phyloP scores from a whole-genome alignment of 352 stramenopile genomes.

The Pythium phragmitis region DNA sequence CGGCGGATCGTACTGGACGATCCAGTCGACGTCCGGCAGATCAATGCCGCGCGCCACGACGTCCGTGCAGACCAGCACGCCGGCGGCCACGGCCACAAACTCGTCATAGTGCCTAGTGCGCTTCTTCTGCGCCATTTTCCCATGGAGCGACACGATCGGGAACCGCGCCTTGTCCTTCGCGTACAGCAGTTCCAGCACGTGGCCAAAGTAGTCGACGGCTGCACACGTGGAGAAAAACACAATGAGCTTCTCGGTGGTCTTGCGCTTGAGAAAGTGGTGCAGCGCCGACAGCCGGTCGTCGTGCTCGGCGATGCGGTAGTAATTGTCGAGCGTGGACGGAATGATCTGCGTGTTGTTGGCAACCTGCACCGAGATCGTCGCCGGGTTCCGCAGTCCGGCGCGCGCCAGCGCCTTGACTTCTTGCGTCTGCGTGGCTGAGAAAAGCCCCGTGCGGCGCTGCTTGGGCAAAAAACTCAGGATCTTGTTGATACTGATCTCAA shows the following conservation, averaged over 20 bases:
- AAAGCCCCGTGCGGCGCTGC: conserved; percentile 94
- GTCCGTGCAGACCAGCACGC: conserved; percentile 98
- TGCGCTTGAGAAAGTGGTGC: conserved; percentile 90
- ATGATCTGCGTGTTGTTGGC: conserved; percentile 81
- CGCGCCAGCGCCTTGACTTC: conserved; percentile 95
- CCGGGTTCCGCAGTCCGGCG: conserved; percentile 97
- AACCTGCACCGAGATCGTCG: conserved; percentile 97
- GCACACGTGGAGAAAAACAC: conserved; percentile 99
- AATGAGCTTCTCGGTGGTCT: conserved; percentile 92
- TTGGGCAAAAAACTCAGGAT: conserved; percentile 96
- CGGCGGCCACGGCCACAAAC: conserved; percentile 54
- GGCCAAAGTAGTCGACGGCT: conserved; percentile 98
- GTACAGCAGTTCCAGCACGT: conserved; percentile 84
- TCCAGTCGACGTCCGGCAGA: conserved; percentile 98
- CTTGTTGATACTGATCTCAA: conserved; percentile 93
- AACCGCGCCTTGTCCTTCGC: conserved; percentile 32
- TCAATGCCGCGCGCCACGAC: conserved; percentile 98
- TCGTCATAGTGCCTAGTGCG: conserved; percentile 76
- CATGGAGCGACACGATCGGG: conserved; percentile 85
- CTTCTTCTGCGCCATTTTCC: conserved; percentile 94
- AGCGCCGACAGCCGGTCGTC: conserved; percentile 94
- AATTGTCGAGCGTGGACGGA: conserved; percentile 89
- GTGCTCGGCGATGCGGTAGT: conserved; percentile 92
- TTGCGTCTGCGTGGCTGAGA: conserved; percentile 91
- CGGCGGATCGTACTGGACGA: conserved; percentile 98